A percentile compares a stretch with the other conserved stretches of the same genome.
Conservation (phyloP, 2,329 filamentous ascomycete genomes). For the Zymoseptoria pseudotritici region DNA sequence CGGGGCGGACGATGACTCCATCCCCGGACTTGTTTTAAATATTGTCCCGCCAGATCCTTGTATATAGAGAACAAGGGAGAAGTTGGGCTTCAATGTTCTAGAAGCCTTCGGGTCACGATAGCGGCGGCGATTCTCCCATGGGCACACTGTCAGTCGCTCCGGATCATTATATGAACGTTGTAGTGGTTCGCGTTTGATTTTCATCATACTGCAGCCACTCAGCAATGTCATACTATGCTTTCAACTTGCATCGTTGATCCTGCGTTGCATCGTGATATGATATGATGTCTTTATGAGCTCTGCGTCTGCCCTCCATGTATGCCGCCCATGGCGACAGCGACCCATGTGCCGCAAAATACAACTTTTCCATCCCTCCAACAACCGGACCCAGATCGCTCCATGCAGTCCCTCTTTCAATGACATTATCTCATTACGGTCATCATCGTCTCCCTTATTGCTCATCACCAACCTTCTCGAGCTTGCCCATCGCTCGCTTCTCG, state of each 20-base stretch:
- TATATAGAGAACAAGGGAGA: background rate
- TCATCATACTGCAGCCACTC: too few relatives aligned
- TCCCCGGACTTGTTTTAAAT: too few relatives aligned
- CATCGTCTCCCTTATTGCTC: conserved; percentile 52
- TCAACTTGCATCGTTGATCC: background rate
- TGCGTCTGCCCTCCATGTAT: background rate
- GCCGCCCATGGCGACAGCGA: background rate
- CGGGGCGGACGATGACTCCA: too few relatives aligned
- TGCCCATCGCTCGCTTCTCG: conserved; percentile 87
- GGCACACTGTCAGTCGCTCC: background rate
- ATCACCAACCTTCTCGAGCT: conserved; percentile 88
- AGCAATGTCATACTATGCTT: too few relatives aligned
- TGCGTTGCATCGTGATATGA: background rate
- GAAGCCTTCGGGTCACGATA: background rate
- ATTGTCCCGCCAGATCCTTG: too few relatives aligned
- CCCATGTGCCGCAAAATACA: background rate
- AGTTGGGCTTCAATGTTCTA: background rate
- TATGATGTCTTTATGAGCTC: background rate
- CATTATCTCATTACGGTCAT: background rate
- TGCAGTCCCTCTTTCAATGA: background rate
- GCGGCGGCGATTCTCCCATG: too few relatives aligned
- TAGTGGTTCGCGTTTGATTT: too few relatives aligned
- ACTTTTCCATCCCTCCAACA: background rate
- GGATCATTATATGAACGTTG: background rate
- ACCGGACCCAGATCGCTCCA: background rate